phyloP scores from a whole-genome alignment of 1,284 basidiomycete species.

The Dichomitus squalens region DNA sequence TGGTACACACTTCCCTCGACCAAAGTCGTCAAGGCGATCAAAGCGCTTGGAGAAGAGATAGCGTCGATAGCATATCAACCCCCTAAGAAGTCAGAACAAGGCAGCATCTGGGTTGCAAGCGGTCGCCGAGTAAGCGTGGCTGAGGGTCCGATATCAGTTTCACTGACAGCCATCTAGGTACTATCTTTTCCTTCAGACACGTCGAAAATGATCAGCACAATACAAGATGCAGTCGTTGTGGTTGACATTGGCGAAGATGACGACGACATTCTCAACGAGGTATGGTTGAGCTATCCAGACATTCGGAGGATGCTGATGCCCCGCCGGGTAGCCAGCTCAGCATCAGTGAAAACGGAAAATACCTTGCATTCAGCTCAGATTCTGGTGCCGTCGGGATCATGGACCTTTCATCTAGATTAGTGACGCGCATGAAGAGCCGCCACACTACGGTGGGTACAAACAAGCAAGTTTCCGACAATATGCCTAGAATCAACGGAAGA shows the following conservation, averaged over 20 bases:
- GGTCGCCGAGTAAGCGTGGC: conserved; percentile 50
- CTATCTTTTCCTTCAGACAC: conserved; percentile 27
- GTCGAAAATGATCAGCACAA: conserved; percentile 27
- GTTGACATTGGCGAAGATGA: conserved; percentile 52
- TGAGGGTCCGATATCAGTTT: not conserved
- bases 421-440: conserved; percentile 58
- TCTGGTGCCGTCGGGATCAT: conserved; percentile 66
- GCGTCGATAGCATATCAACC: conserved; percentile 58
- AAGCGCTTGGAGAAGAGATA: conserved; percentile 56
- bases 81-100: conserved; percentile 40
- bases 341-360: conserved; percentile 53
- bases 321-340: conserved; percentile 57
- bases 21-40: conserved; percentile 66
- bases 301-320: conserved; percentile 2
- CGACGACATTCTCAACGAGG: conserved; percentile 71
- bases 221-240: conserved; percentile 46
- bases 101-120: conserved; percentile 62
- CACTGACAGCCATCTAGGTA: conserved; percentile 16
- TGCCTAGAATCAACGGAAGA: not conserved
- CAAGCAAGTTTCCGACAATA: not conserved
- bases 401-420: conserved; percentile 49
- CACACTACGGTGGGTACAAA: conserved; percentile 60
- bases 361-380: conserved; percentile 71
- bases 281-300: conserved; percentile 30
- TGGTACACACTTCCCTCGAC: conserved; percentile 60